Conservation (phyloP, 305 asterid genomes). For the Fraxinus dipetala region DNA sequence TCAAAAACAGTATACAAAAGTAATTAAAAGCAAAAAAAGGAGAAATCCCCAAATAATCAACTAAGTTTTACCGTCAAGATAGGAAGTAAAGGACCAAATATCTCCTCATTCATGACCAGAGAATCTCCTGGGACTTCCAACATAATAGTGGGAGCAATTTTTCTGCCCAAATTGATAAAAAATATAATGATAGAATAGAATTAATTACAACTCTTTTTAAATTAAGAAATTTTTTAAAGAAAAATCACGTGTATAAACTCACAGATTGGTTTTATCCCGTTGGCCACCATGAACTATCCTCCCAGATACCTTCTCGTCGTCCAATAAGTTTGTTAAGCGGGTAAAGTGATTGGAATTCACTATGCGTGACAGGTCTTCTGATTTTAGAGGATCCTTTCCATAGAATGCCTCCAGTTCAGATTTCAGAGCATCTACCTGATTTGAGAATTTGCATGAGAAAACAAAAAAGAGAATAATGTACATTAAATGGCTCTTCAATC, state of each 20-base stretch:
- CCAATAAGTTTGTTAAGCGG: slow-evolving; percentile 60
- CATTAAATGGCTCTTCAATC: slow-evolving; percentile 6
- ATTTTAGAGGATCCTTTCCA: slow-evolving; percentile 71
- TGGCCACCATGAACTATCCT: slow-evolving; percentile 85
- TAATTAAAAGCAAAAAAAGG: background rate
- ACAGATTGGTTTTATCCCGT: slow-evolving; percentile 63
- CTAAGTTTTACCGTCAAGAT: slow-evolving; percentile 58
- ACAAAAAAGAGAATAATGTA: background rate
- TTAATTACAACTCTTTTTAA: background rate
- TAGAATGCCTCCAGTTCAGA: slow-evolving; percentile 66
- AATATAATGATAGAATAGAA: background rate
- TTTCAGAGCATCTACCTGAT: slow-evolving; percentile 58
- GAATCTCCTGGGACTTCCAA: slow-evolving; percentile 67
- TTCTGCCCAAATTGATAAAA: slow-evolving; percentile 29
- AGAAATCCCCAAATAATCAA: background rate
- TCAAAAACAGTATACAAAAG: background rate
- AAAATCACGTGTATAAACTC: slow-evolving; percentile 36
- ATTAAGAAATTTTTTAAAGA: background rate
- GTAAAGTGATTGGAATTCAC: slow-evolving; percentile 63
- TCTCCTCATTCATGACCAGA: slow-evolving; percentile 76
- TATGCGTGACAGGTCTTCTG: slow-evolving; percentile 68
- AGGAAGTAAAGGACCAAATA: slow-evolving; percentile 87
- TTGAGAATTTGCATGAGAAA: slow-evolving; percentile 20
- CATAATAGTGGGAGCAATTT: slow-evolving; percentile 67
- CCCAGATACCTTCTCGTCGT: slow-evolving; percentile 65